Base-by-base conservation (phyloP, 352 stramenopile species). In the Globisporangium canariense region DNA sequence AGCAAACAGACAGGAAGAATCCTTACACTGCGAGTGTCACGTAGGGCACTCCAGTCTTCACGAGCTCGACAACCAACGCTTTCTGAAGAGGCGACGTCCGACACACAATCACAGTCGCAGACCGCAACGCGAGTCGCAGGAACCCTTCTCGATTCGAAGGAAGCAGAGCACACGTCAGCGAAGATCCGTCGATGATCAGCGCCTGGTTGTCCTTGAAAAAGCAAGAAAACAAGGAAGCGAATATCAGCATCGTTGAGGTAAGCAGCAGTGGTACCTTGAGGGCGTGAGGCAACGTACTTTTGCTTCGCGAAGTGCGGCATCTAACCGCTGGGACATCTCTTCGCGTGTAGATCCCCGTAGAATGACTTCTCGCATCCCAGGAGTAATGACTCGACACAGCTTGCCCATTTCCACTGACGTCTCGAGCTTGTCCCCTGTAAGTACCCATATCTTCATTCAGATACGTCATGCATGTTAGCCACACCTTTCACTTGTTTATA, bases 321-420 rank as follows among this genome's bases (percentile, higher is more conserved):
- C 75, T 8, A 93, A 61, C 8, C 77, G 73, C 28, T 78, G 65
- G 2, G 78, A 62, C 73, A 93, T 86, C 41, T 83, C 75, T 13
- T 78, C 64, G 34, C 73, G 69, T 10, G 72, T 86, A 0, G 70
- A 51, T 8, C 64, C 85, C 36, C 77, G 74, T 9, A 93, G 57
- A 1, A 91, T 73, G 6, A 90, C 69, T 60, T 92, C 81, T 61
- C 96, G 88, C 81, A 95, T 96, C 34, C 79, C 76, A n/a, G 75
- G 71, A 0, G 80, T 91, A 28, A 98, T 75, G 10, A 98, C 80
- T 20, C 83, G 78, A 62, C 87, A 97, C 2, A 95, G 75, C 52
- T 95, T 98, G 32, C 94, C 97, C 75, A 99, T 99, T 76, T 99
- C 97, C 38, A 99, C 91, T 5, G 98, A 98, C 4, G 97, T 99